Conservation (phyloP, 345 rosid species). For the Syzygium aromaticum region DNA sequence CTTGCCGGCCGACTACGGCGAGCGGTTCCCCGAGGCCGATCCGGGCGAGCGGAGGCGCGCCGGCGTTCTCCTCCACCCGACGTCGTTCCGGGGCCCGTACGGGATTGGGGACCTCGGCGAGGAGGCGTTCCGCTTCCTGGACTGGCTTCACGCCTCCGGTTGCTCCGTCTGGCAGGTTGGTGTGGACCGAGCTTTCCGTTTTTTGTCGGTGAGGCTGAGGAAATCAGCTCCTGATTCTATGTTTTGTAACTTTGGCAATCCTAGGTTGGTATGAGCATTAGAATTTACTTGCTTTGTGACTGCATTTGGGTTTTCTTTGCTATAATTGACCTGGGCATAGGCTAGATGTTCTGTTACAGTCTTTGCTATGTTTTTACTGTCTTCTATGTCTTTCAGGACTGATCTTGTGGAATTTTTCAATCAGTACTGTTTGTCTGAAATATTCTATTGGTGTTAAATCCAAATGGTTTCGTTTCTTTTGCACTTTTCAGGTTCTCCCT, state of each 20-base stretch:
- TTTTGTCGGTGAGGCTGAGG: background rate
- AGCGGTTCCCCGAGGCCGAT: constrained; percentile 45
- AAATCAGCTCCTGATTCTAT: background rate
- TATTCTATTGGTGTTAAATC: background rate
- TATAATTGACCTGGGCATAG: accelerated
- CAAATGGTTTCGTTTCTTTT: background rate
- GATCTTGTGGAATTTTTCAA: background rate
- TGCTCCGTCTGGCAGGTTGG: constrained; percentile 92
- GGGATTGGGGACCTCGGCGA: constrained; percentile 91
- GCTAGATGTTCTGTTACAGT: background rate
- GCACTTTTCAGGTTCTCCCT: constrained; percentile 66
- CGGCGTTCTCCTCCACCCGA: constrained; percentile 89
- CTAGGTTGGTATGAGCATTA: background rate
- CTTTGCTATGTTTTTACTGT: accelerated
- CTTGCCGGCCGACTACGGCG: constrained; percentile 49
- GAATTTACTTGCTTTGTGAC: background rate
- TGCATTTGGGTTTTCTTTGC: background rate
- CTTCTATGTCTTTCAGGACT: accelerated
- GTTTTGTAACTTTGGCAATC: background rate
- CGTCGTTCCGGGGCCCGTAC: constrained; percentile 67
- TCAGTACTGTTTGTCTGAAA: background rate
- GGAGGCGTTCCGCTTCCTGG: constrained; percentile 66
- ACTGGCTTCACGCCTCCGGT: constrained; percentile 81
- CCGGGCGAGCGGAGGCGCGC: constrained; percentile 47
- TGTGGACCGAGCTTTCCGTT: background rate